Conservation (phyloP, 106 monocot genomes). For the Dendrobium chrysotoxum region DNA sequence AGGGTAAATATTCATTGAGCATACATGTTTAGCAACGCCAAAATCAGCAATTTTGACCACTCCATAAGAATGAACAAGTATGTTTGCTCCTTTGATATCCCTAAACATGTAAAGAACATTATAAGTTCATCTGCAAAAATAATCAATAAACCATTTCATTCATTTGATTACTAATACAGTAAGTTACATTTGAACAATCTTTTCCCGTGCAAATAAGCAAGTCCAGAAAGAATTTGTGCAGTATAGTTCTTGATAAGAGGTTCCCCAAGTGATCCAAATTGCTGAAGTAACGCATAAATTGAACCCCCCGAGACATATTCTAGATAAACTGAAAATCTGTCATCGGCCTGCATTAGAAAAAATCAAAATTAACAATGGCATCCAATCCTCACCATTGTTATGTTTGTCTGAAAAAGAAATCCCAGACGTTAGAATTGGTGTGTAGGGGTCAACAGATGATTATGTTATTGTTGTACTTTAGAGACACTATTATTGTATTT, state of each 20-base stretch:
- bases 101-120: constrained; percentile 28
- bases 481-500: no score
- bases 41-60: constrained; percentile 96
- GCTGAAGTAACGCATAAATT: constrained; percentile 82
- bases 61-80: constrained; percentile 91
- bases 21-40: constrained; percentile 99
- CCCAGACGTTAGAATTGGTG: no score
- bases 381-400: not conserved
- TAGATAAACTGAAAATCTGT: constrained; percentile 73
- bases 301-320: constrained; percentile 97
- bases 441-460: no score
- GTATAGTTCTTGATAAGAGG: constrained; percentile 78
- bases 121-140: not conserved
- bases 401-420: not conserved
- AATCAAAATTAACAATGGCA: not conserved
- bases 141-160: not conserved
- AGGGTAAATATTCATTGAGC: constrained; percentile 6
- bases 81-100: constrained; percentile 97
- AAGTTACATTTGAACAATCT: constrained; percentile 13
- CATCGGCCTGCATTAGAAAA: constrained; percentile 47
- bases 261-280: constrained; percentile 86
- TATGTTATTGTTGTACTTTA: no score
- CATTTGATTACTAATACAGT: not conserved
- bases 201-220: constrained; percentile 86
- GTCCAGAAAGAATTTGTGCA: constrained; percentile 82